These are phyloP conservation scores for Cytospora leucostoma DNA, from an alignment of 2,329 filamentous ascomycete species.

Conservation along the genomic window DNA sequence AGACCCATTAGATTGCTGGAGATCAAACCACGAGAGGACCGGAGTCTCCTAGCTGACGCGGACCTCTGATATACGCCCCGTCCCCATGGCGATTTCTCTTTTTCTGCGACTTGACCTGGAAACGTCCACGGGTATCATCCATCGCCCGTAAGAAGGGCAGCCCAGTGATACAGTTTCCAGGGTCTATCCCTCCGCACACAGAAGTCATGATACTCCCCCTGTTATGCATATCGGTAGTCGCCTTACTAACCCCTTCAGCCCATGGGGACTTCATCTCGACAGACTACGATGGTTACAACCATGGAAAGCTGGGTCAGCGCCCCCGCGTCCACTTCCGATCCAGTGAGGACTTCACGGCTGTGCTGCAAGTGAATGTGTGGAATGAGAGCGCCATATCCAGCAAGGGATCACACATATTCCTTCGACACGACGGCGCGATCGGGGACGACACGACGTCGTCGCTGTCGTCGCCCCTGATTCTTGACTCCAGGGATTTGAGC, in stretches of 20 bases:
- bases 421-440: conserved; percentile 27
- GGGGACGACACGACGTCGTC: conserved; percentile 13
- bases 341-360: conserved; percentile 26
- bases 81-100: no score
- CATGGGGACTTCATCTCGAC: conserved; percentile 23
- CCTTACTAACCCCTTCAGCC: neutral
- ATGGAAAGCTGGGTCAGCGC: conserved; percentile 27
- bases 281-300: conserved; percentile 30
- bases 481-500: conserved; percentile 29
- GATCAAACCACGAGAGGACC: no score
- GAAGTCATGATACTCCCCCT: neutral
- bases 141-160: neutral
- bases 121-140: no score
- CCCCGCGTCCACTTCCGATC: conserved; percentile 28
- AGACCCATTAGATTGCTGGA: no score
- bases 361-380: conserved; percentile 30
- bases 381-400: conserved; percentile 28
- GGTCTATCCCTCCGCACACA: neutral
- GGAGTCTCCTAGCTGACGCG: no score
- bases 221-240: neutral
- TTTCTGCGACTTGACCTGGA: no score
- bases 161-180: neutral
- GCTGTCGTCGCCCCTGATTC: conserved; percentile 28
- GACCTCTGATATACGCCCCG: no score
- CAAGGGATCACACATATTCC: conserved; percentile 31